Evolutionary conservation across 352 stramenopile species (phyloP).

Genomic region (Saprolegnia diclina): DNA sequence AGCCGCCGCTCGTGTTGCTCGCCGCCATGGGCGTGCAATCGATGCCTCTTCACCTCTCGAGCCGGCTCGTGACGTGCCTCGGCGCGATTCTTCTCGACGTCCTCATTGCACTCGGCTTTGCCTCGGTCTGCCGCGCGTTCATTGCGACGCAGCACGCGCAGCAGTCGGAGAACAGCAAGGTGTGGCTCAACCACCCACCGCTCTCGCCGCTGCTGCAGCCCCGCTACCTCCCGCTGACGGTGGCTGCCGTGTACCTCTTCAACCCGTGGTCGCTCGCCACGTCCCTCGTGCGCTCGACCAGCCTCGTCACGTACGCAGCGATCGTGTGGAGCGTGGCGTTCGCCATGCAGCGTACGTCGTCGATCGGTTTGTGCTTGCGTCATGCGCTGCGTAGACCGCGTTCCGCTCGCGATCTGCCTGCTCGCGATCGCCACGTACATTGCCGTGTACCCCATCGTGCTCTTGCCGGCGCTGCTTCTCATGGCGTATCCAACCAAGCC

Average conservation of each 20-base stretch:
- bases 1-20: constrained; percentile 70
- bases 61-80: constrained; percentile 37
- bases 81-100: constrained; percentile 54
- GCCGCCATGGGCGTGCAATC: constrained; percentile 39
- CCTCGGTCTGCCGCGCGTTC: constrained; percentile 48
- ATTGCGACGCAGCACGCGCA: constrained; percentile 43
- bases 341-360: constrained; percentile 45
- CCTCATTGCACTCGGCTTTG: constrained; percentile 50
- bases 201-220: constrained; percentile 61
- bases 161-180: constrained; percentile 39
- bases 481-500: constrained; percentile 9
- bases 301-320: constrained; percentile 54
- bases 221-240: constrained; percentile 39
- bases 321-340: constrained; percentile 69
- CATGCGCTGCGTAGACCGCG: constrained; percentile 33
- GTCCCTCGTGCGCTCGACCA: constrained; percentile 63
- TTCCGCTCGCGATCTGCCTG: constrained; percentile 28
- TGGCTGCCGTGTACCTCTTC: constrained; percentile 62
- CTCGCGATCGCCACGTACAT: constrained; percentile 31
- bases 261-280: constrained; percentile 73
- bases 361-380: background rate
- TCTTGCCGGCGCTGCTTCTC: constrained; percentile 46
- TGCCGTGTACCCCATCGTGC: constrained; percentile 62
- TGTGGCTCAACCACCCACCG: constrained; percentile 64
- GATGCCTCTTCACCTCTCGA: background rate